Base-by-base conservation (phyloP, 176 grass and related monocot species). In the Miscanthus lutarioriparius region DNA sequence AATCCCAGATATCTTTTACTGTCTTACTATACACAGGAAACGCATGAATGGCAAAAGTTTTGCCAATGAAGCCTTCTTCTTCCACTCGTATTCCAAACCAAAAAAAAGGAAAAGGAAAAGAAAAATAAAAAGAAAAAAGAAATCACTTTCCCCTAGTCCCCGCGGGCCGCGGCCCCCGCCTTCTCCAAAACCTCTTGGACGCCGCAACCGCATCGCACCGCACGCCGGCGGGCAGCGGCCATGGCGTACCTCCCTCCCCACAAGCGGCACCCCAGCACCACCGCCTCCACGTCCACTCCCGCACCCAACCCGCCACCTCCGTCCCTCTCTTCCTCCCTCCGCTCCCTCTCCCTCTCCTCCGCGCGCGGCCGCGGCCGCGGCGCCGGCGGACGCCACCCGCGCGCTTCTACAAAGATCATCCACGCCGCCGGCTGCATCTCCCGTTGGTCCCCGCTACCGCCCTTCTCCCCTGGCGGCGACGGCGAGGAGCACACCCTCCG, bases 171-270 rank as follows among this genome's bases (percentile, higher is more conserved):
- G 33, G 33, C 3, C 33, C 33, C 33, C 33, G 33, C 33, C 33
- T 35, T 51, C 53, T 7, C 49, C 15, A 62, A 71, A 77, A 70
- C 73, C 80, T 69, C 72, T 6, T 76, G 30, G 10, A 54, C 53
- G 20, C 26, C 26, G 27, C 26, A 54, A 10, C 48, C 27, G 35
- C 20, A 10, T 3, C 20, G 27, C 12, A 56, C 20, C 20, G 20
- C 22, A 44, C 39, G 2, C 5, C 7, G 19, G 54, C 81, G 25
- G 11, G 23, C 26, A 58, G 33, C 37, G 71, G 84, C 74, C 45
- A 91, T 87, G 76, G 74, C 67, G 41, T 91, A 91, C 45, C 54
- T 75, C 74, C 86, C 86, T 44, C 86, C 86, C 17, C 86, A 88
- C 67, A 83, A 83, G 81, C 86, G 86, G 33, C 86, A 84, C 32